Evolutionary conservation across 2,329 filamentous ascomycete genomes (phyloP).

Genomic region (Nannizziopsis barbatae): DNA sequence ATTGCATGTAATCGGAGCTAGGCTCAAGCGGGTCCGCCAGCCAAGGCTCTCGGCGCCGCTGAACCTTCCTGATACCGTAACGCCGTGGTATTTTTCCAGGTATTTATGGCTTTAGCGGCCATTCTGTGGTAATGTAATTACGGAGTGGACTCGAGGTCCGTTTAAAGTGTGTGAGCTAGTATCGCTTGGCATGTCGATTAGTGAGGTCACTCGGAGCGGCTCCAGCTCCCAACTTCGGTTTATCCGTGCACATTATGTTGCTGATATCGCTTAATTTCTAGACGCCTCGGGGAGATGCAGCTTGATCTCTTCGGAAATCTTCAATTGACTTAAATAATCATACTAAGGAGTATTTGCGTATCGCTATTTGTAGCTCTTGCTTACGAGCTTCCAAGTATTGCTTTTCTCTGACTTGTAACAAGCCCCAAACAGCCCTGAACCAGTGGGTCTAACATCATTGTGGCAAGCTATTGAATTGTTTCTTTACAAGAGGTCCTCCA

Average conservation of each 20-base stretch:
- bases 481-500: conserved; percentile 65
- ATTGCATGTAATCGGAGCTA: background rate
- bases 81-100: background rate
- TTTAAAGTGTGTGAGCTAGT: background rate
- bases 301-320: too few species aligned
- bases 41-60: background rate
- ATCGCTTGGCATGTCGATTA: background rate
- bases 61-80: background rate
- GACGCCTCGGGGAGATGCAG: too few species aligned
- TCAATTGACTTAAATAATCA: too few species aligned
- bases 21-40: conserved; percentile 1
- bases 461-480: too few species aligned
- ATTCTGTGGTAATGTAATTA: background rate
- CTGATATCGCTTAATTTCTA: too few species aligned
- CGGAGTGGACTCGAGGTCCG: background rate
- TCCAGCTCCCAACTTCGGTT: too few species aligned
- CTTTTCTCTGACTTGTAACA: background rate
- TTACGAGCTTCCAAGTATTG: background rate
- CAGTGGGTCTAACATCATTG: too few species aligned
- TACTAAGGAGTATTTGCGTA: too few species aligned
- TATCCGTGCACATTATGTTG: too few species aligned
- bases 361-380: background rate
- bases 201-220: background rate
- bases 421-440: background rate
- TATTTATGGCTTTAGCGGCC: background rate